Conservation (phyloP, 2,329 filamentous ascomycete species). For the Exserohilum rostratum region DNA sequence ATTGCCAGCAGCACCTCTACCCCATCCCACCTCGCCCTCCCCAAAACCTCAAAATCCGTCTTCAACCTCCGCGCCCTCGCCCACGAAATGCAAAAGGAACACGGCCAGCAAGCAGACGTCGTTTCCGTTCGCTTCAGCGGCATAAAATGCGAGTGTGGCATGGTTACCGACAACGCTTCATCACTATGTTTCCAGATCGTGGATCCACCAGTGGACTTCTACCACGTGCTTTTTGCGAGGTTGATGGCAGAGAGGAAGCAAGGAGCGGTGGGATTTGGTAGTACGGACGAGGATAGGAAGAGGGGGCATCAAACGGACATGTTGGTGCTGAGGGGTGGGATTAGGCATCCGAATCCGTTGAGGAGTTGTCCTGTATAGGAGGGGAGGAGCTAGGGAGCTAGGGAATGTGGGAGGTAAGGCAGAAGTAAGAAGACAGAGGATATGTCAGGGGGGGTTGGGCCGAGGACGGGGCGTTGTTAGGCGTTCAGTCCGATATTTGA, state of each 20-base stretch:
- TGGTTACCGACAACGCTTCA: conserved; percentile 12
- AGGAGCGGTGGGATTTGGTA: conserved; percentile 5
- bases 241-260: neutral
- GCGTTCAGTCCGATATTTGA: neutral
- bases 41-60: conserved; percentile 9
- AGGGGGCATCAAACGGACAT: conserved; percentile 25
- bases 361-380: conserved; percentile 14
- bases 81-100: conserved; percentile 16
- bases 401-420: too few species aligned
- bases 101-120: conserved; percentile 24
- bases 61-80: conserved; percentile 16
- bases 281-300: conserved; percentile 18
- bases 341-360: conserved; percentile 31
- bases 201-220: conserved; percentile 7
- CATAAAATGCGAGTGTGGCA: conserved; percentile 28
- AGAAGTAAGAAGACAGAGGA: neutral
- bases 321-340: conserved; percentile 17
- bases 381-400: too few species aligned
- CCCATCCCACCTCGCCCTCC: neutral
- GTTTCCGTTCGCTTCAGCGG: conserved; percentile 28
- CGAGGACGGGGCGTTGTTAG: neutral
- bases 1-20: neutral
- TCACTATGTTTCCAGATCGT: conserved; percentile 33
- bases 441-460: too few species aligned
- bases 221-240: neutral